Conservation (phyloP, 2,329 filamentous ascomycete genomes). For the Colletotrichum limetticola region DNA sequence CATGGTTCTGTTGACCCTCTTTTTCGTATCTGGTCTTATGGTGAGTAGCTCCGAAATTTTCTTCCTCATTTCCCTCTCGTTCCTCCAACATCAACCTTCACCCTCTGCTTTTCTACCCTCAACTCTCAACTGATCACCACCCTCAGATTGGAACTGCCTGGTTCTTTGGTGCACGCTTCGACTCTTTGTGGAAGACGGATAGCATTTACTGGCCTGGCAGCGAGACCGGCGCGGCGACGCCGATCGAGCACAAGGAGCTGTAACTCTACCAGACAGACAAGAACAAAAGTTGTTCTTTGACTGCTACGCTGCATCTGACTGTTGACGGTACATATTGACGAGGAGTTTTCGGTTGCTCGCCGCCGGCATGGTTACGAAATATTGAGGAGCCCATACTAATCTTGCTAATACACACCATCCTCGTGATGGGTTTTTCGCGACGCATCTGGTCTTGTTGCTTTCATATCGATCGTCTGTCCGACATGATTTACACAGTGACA, state of each 20-base stretch:
- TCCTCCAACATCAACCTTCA: neutral
- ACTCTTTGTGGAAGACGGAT: slow-evolving; percentile 50
- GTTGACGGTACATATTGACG: slow-evolving; percentile 35
- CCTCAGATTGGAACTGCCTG: slow-evolving; percentile 80
- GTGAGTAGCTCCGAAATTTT: slow-evolving; percentile 57
- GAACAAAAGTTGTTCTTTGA: slow-evolving; percentile 23
- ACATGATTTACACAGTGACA: neutral
- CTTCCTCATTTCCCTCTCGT: neutral
- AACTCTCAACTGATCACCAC: neutral
- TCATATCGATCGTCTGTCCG: neutral
- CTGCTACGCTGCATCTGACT: slow-evolving; percentile 32
- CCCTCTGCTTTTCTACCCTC: neutral
- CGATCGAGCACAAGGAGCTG: slow-evolving; percentile 35
- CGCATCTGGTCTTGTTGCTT: neutral
- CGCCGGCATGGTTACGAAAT: slow-evolving; percentile 20
- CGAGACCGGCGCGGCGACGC: slow-evolving; percentile 26
- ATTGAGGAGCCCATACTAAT: slow-evolving; percentile 33
- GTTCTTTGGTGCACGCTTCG: slow-evolving; percentile 84
- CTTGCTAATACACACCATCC: slow-evolving; percentile 34
- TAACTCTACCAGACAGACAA: slow-evolving; percentile 21
- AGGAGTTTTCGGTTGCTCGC: slow-evolving; percentile 29
- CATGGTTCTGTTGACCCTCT: slow-evolving; percentile 75
- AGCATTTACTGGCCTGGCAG: slow-evolving; percentile 33
- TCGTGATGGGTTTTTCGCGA: slow-evolving; percentile 26
- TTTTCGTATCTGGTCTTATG: slow-evolving; percentile 81